Evolutionary conservation across 352 stramenopile species (phyloP).

Genomic region (Pythium periplocum): DNA sequence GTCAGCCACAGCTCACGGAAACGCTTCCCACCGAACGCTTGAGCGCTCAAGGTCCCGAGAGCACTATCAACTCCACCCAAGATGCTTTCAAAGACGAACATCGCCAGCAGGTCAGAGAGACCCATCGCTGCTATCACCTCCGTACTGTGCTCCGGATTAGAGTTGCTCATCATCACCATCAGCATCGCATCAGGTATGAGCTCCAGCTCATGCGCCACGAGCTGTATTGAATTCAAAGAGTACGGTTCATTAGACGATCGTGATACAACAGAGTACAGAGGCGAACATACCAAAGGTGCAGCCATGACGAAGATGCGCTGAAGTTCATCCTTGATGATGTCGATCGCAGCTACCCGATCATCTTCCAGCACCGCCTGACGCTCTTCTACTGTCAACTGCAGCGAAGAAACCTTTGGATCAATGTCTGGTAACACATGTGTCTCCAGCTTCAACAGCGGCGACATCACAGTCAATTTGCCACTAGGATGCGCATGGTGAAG

Average conservation of each 20-base stretch:
- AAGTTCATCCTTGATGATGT: slow-evolving; percentile 11
- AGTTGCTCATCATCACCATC: not conserved
- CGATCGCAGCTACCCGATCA: not conserved
- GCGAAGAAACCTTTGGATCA: slow-evolving; percentile 4
- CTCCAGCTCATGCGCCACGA: not conserved
- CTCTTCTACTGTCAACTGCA: slow-evolving; percentile 6
- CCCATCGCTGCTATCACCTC: not conserved
- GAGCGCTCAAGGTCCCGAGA: slow-evolving; percentile 36
- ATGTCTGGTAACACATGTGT: slow-evolving; percentile 3
- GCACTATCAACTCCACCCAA: slow-evolving; percentile 24
- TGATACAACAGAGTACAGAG: too few relatives aligned
- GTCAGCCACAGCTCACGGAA: slow-evolving; percentile 34
- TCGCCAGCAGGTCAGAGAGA: slow-evolving; percentile 6
- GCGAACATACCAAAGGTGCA: not conserved
- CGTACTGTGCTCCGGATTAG: not conserved
- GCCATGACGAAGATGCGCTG: not conserved
- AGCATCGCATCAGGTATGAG: not conserved
- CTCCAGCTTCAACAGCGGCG: slow-evolving; percentile 9
- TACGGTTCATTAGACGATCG: too few relatives aligned
- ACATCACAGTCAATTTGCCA: slow-evolving; percentile 2
- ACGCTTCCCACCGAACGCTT: slow-evolving; percentile 34
- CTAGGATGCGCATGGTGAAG: too few relatives aligned
- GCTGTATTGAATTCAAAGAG: too few relatives aligned
- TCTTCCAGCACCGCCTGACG: not conserved
- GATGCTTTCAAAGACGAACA: slow-evolving; percentile 16